Evolutionary conservation across 2,329 filamentous ascomycete genomes (phyloP), one percentile per base, ranked within the genome.

Genomic region (Lomentospora prolificans): DNA sequence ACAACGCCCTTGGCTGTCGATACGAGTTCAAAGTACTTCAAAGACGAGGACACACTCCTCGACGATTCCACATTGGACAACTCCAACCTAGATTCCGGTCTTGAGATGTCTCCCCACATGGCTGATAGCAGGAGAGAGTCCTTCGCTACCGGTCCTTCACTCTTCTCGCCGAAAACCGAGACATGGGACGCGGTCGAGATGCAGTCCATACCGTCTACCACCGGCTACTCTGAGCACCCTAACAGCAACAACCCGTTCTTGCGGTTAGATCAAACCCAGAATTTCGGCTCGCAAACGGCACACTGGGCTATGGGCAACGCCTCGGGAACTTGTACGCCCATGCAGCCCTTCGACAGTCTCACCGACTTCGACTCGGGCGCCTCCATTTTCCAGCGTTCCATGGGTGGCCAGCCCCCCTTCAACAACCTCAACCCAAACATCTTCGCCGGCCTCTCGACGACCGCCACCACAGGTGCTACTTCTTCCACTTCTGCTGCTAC

Each of bases 261-360:
- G 72, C 81, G 82, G 58, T 75, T 85, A 60, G 78, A 81, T 67
- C 56, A 55, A 17, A 51, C 44, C n/a, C 77, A 80, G 60, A 63
- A 65, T 51, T 76, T 75, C 55, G 67, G 63, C 53, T 66, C 70
- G 55, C 69, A 72, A 36, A 66, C 64, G 50, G 71, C 71, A 60
- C 66, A 75, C 59, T 91, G 87, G 87, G 74, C 82, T 52, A 77
- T 85, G 67, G 78, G 82, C 62, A 78, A 78, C 53, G 76, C 75
- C 63, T 87, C 87, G 25, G 86, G 83, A 54, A 81, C 88, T 59
- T 86, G 83, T 68, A 92, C 89, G 5, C 86, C 87, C 14, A 82
- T 90, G 59, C 84, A 82, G 59, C 75, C 82, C 55, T 66, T 69
- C 48, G 85, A 88, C 63, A 79, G 83, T 51, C 69, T 83, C 31